Conservation (phyloP, 2,329 filamentous ascomycete species). For the Trichoderma sp. region DNA sequence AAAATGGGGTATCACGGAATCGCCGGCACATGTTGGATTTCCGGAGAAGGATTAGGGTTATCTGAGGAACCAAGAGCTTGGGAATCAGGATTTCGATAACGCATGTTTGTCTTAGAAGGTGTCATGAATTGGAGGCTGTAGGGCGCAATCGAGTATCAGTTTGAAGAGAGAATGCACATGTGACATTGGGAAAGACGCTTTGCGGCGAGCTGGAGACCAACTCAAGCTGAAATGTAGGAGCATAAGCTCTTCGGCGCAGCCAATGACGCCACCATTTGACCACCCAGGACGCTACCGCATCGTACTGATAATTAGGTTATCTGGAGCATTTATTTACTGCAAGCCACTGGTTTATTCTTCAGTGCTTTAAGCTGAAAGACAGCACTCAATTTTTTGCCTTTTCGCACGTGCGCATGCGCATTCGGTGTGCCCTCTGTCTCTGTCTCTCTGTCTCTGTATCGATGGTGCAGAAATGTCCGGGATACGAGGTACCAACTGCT, state of each 20-base stretch:
- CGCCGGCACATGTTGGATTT: conserved; percentile 7
- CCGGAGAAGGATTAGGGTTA: neutral
- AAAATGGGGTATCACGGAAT: conserved; percentile 9
- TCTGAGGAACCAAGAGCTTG: neutral
- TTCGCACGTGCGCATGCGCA: neutral
- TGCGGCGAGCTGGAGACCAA: neutral
- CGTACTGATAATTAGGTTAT: neutral
- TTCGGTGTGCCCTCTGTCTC: neutral
- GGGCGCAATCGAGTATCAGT: conserved; percentile 17
- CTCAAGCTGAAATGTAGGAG: neutral
- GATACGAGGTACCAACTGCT: neutral
- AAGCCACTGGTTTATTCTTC: neutral
- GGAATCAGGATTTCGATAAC: conserved; percentile 9
- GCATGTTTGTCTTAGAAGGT: conserved; percentile 14
- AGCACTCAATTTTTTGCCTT: neutral
- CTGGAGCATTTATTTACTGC: neutral
- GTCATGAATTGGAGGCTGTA: conserved; percentile 6
- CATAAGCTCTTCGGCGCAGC: neutral
- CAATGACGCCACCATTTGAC: neutral
- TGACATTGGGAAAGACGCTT: neutral
- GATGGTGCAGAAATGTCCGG: neutral
- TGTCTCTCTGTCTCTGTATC: neutral
- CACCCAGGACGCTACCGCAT: neutral
- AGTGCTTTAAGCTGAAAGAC: neutral
- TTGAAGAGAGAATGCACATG: neutral